These are phyloP conservation scores for Alternaria triticina DNA, from an alignment of 2,329 filamentous ascomycete genomes.

Conservation along the genomic window DNA sequence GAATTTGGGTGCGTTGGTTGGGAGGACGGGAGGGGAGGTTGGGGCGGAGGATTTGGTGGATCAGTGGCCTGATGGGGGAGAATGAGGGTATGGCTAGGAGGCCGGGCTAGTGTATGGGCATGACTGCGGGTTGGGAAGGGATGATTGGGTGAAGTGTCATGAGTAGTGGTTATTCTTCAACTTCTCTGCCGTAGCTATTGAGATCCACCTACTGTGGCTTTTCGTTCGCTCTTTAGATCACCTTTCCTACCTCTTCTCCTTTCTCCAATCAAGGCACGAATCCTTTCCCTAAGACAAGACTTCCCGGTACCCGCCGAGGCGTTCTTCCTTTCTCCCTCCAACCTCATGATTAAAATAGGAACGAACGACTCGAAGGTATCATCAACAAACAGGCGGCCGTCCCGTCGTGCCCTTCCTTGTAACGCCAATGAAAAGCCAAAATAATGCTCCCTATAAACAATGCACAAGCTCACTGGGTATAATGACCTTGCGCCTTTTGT, in stretches of 20 bases:
- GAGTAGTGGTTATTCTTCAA: neutral
- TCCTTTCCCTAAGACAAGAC: neutral
- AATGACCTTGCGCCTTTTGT: conserved; percentile 11
- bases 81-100: neutral
- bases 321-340: neutral
- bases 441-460: neutral
- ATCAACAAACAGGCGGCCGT: conserved; percentile 5
- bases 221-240: neutral
- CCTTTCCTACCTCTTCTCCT: neutral
- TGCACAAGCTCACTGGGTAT: conserved; percentile 9
- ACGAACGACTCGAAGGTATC: conserved; percentile 12
- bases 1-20: conserved; percentile 38
- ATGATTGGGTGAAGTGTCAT: neutral
- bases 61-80: conserved; percentile 37
- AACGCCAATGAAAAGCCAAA: neutral
- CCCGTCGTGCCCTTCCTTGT: neutral
- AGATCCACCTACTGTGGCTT: neutral
- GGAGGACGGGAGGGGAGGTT: conserved; percentile 24
- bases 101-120: neutral
- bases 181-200: neutral
- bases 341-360: conserved; percentile 4
- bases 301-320: conserved; percentile 1
- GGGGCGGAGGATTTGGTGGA: conserved; percentile 18
- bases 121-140: neutral
- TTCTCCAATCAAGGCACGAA: neutral